Evolutionary conservation across 768 basidiomycete genomes (phyloP).

Genomic region (Amanita inopinata): DNA sequence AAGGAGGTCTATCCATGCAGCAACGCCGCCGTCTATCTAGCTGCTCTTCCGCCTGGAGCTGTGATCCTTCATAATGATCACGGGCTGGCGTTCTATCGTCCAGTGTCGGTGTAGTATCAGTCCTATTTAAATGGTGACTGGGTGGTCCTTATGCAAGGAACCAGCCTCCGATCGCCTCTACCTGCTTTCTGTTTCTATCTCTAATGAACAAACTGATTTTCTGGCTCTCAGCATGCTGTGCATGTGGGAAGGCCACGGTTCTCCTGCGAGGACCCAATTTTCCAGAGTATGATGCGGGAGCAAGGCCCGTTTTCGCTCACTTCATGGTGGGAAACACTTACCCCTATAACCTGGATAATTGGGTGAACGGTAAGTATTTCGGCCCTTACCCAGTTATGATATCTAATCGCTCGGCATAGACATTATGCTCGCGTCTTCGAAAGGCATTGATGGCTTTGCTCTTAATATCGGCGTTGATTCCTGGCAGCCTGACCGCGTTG

Average conservation of each 20-base stretch:
- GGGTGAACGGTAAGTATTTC: conserved; percentile 24
- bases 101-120: no score
- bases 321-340: conserved; percentile 57
- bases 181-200: not conserved
- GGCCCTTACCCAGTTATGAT: not conserved
- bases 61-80: no score
- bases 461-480: conserved; percentile 42
- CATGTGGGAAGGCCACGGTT: not conserved
- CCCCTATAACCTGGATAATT: conserved; percentile 38
- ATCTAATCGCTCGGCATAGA: conserved; percentile 21
- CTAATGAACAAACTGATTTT: not conserved
- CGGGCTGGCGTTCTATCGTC: no score
- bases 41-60: no score
- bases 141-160: not conserved
- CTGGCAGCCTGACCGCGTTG: conserved; percentile 34
- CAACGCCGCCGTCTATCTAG: no score
- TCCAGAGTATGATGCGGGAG: not conserved
- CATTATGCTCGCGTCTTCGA: conserved; percentile 36
- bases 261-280: not conserved
- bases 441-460: conserved; percentile 46
- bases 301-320: conserved; percentile 42
- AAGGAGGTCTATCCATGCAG: no score
- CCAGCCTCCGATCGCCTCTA: not conserved
- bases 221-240: not conserved
- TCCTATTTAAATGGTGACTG: not conserved